Evolutionary conservation across 2,329 filamentous ascomycete genomes (phyloP), one percentile per base, ranked within the genome.

Genomic region (Venturia aucupariae): DNA sequence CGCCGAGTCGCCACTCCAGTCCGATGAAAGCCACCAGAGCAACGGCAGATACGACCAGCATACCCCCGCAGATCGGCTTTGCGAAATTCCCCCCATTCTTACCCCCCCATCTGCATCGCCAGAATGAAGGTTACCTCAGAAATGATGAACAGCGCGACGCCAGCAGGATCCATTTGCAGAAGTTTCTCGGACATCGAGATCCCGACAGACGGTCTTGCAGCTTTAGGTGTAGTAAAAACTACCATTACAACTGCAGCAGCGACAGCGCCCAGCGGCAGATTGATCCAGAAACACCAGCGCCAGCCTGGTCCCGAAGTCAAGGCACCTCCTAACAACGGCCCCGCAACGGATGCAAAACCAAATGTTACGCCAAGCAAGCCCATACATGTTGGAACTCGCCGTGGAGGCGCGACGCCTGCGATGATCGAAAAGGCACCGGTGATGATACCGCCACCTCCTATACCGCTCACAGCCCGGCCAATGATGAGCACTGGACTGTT

Each of bases 361-460:
- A 76, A 76, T 1, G 72, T 68, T 0, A 70, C 70, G 15, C 75
- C 74, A 44, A 77, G 67, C 8, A 79, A 46, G 4, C 77, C 76
- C 44, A 48, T 48, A 15, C 44, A 48, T 2, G 22, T 27, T 27
- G 44, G 22, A 24, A 48, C 22, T 15, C n/a, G 22, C 10, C 11
- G n/a, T 27, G 44, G 44, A 10, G 44, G 44, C 11, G 44, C 44
- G 11, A 27, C 44, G 11, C 44, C n/a, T 13, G 80, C 81, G 63
- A 89, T 85, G 67, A 78, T 78, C 63, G 88, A 87, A 70, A 86
- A 86, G 64, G 84, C 82, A 59, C 88, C 72, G 27, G 83, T 81
- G 46, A 87, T 80, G 61, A 88, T 75, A 3, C 86, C 86, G 63
- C 86, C 86, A 46, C 82, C 84, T 11, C 84, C 86, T 42, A 84